Conservation (phyloP, 805 yeast genomes). For the Kodamaea kakaduensis region DNA sequence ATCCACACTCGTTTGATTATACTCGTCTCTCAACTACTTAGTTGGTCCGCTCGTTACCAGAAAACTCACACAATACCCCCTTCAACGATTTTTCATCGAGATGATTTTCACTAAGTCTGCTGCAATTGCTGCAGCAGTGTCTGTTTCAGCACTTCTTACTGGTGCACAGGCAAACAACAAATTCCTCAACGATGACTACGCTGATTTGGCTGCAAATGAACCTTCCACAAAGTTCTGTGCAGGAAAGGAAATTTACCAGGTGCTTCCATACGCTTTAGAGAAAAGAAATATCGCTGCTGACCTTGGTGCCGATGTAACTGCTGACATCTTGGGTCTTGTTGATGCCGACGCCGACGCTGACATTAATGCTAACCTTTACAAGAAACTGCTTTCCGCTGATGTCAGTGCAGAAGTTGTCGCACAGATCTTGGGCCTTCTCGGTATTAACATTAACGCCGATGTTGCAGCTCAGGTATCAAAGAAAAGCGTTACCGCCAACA, state of each 20-base stretch:
- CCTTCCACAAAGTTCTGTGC: conserved; percentile 12
- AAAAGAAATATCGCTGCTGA: conserved; percentile 1
- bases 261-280: conserved; percentile 4
- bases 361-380: neutral
- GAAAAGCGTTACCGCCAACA: conserved; percentile 12
- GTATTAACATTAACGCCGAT: conserved; percentile 3
- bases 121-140: conserved; percentile 18
- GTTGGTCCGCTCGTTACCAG: conserved; percentile 1
- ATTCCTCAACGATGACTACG: conserved; percentile 11
- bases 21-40: neutral
- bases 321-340: neutral
- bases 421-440: conserved; percentile 10
- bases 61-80: neutral
- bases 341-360: neutral
- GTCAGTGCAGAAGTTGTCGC: conserved; percentile 14
- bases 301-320: neutral
- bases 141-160: conserved; percentile 14
- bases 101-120: conserved; percentile 20
- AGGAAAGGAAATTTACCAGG: conserved; percentile 12
- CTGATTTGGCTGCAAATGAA: conserved; percentile 13
- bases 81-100: conserved; percentile 2
- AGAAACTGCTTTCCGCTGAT: conserved; percentile 6
- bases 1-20: neutral
- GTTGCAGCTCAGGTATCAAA: conserved; percentile 5
- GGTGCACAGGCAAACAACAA: conserved; percentile 15